A percentile compares a stretch with the other conserved stretches of the same genome.
Conservation (phyloP, 2,329 filamentous ascomycete species). For the Fusarium sp. region DNA sequence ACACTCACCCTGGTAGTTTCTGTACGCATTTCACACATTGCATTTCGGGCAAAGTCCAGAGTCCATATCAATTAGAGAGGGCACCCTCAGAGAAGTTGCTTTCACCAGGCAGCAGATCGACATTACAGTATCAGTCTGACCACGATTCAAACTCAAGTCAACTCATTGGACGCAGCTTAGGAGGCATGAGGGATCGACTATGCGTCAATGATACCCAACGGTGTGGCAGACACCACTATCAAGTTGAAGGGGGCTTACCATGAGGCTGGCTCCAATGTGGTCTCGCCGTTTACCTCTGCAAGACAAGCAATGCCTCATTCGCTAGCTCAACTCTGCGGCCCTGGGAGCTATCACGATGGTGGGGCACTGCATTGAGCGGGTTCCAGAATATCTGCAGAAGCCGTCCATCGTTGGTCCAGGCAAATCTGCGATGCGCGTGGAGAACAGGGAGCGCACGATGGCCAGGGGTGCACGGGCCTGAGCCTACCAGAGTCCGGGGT, state of each 20-base stretch:
- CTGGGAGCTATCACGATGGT: constrained; percentile 29
- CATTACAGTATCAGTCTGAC: neutral
- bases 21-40: constrained; percentile 38
- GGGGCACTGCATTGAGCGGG: constrained; percentile 28
- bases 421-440: constrained; percentile 13
- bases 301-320: constrained; percentile 19
- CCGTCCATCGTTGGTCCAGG: constrained; percentile 25
- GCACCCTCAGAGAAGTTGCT: neutral
- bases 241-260: neutral
- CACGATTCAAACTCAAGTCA: neutral
- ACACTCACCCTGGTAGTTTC: constrained; percentile 22
- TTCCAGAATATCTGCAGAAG: constrained; percentile 46
- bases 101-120: neutral
- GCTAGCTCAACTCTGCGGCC: constrained; percentile 5
- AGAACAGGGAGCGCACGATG: constrained; percentile 16
- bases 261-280: neutral
- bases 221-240: constrained; percentile 6
- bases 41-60: constrained; percentile 32
- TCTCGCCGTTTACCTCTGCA: constrained; percentile 1
- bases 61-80: constrained; percentile 16
- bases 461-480: constrained; percentile 29
- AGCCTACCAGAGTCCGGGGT: constrained; percentile 27
- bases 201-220: constrained; percentile 1
- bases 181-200: neutral
- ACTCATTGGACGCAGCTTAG: neutral